Evolutionary conservation across 108 stramenopile genomes (phyloP).

Genomic region (Cyclotella atomus): DNA sequence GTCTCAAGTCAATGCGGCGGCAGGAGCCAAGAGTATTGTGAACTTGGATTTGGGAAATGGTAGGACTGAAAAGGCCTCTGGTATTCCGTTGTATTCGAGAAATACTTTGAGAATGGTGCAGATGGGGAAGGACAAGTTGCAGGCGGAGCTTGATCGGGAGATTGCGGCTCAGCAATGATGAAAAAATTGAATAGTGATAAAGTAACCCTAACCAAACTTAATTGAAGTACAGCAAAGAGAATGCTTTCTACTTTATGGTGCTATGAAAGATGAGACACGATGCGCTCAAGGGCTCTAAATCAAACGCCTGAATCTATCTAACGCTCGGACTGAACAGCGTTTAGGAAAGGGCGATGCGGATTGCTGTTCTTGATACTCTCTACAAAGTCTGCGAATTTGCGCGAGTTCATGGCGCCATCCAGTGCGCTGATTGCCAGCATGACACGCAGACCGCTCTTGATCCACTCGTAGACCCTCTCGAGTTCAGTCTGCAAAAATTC

Average conservation of each 20-base stretch:
- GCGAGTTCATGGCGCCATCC: slow-evolving; percentile 70
- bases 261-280: too few species aligned
- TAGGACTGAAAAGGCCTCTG: slow-evolving; percentile 57
- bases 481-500: slow-evolving; percentile 62
- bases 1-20: slow-evolving; percentile 47
- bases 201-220: too few species aligned
- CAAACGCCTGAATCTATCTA: too few species aligned
- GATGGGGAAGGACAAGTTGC: slow-evolving; percentile 49
- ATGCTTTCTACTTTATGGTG: too few species aligned
- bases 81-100: slow-evolving; percentile 50
- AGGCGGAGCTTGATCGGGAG: slow-evolving; percentile 51
- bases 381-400: slow-evolving; percentile 76
- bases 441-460: slow-evolving; percentile 80
- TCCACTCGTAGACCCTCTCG: slow-evolving; percentile 84
- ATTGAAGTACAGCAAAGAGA: too few species aligned
- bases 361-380: slow-evolving; percentile 58
- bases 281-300: too few species aligned
- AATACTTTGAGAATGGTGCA: slow-evolving; percentile 60
- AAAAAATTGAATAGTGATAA: too few species aligned
- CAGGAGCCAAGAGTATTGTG: slow-evolving; percentile 51
- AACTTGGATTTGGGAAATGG: slow-evolving; percentile 62
- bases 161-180: slow-evolving; percentile 46
- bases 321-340: slow-evolving; percentile 36
- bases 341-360: slow-evolving; percentile 53
- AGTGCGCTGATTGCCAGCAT: slow-evolving; percentile 67